Base-by-base conservation (phyloP, 768 basidiomycete species). In the Naganishia randhawae region DNA sequence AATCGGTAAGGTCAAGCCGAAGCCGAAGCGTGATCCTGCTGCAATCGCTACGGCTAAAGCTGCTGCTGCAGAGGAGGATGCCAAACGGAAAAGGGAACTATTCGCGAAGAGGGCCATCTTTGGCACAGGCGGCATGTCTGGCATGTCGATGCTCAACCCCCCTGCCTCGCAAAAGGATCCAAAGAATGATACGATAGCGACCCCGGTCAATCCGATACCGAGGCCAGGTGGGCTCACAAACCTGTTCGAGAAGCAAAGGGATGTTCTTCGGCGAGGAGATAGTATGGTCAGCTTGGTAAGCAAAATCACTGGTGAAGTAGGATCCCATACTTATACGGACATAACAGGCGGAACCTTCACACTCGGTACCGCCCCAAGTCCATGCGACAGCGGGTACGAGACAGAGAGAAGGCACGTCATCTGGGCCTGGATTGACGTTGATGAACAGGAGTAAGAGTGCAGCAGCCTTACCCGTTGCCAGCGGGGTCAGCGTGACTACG, bases 271-370 rank as follows among this genome's bases (percentile, higher is more conserved):
- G 19, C 41, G 72, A 14, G 76, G 76, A 1, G 78, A 73, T 17
- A 80, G 78, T 71, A 77, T 80, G 78, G 75, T 77, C 9, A 72
- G 77, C 57, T 65, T 80, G 45, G 78, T 79, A 65, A 71, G 78
- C 73, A 7, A 27, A 1, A 10, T 7, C 19, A 7, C 52, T 50
- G 19, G 16, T 17, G 8, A 35, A 31, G 3, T 2, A 5, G 19
- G 27, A 8, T 0, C 17, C 27, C 19, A 27, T 61, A 29, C 55
- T 67, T 19, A 67, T 9, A 6, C 27, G 32, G 48, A 32, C 25
- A 33, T 19, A n/a, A 14, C 27, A 50, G 42, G n/a, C 27, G 39
- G 65, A 51, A 33, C 50, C 50, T 0, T 53, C 52, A 27, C 66
- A 67, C 31, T 55, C 66, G 2, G 48, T 41, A 33, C 51, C 65